Base-by-base conservation (phyloP, 2,329 filamentous ascomycete genomes). In the Neoarthrinium moseri region DNA sequence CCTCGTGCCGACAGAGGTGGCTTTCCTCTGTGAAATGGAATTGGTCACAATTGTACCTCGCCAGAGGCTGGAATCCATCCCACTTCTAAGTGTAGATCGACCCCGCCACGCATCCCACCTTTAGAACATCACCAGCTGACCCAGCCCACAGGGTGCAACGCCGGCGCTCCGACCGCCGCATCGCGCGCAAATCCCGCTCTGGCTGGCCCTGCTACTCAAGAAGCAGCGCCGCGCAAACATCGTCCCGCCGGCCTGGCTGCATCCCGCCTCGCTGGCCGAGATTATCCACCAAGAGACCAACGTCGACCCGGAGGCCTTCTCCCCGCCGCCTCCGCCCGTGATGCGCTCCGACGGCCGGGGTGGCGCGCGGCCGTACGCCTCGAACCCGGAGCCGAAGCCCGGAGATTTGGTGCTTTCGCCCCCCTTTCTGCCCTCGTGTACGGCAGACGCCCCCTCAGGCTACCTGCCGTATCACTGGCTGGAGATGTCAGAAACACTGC, bases 1-100 rank as follows among this genome's bases (percentile, higher is more conserved):
- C 66, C 78, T 96, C 35, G 86, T 88, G 57, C 90, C 94, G 49
- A 77, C 88, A 53, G 94, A 99, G 71, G 87, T 95, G 36, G 88
- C 91, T 41, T 99, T 97, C 62, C 74, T 97, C 22, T 96, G 91
- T 68, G 94, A 99, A 72, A 97, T 96, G 91, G 92, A 97, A 72
- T 81, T 90, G 59, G 87, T 99, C 46, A 96, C 91, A 0, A 81
- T 99, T 18, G 83, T 97, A 40, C 94, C 94, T 27, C 88, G 94
- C 44, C 91, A 97, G 66, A 82, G 88, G 53, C 83, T 99, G 43
- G 91, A 96, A 55, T 83, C 82, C 56, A 87, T 99, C 52, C 78
- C 89, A 57, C 79, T 99, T 51, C 80, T 99, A 45, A 84, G 86
- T 54, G 94, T 97, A 75, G 74, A 46, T 45, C 40, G 38, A 53